Conservation (phyloP, 768 basidiomycete species). For the Cubamyces lactineus region DNA sequence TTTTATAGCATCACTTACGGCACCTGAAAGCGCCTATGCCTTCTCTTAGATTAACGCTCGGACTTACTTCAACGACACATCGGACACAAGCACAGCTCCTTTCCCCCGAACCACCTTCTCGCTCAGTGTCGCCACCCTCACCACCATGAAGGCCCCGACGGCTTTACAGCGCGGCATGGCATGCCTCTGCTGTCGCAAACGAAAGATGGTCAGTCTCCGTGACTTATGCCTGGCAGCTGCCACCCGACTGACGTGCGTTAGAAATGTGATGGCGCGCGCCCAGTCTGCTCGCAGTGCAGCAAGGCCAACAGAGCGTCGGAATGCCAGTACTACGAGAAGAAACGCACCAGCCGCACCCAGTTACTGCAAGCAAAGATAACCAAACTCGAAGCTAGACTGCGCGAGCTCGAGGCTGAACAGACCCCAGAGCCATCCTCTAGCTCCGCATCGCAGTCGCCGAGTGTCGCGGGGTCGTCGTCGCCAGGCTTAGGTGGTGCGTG, state of each 20-base stretch:
- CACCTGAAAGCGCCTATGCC: conserved; percentile 9
- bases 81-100: conserved; percentile 1
- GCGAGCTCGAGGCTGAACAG: conserved; percentile 52
- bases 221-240: background rate
- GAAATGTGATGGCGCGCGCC: conserved; percentile 66
- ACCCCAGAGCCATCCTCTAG: conserved; percentile 29
- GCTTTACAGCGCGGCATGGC: conserved; percentile 44
- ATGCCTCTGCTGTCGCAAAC: conserved; percentile 44
- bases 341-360: conserved; percentile 61
- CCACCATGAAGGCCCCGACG: conserved; percentile 35
- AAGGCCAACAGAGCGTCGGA: conserved; percentile 54
- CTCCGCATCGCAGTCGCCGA: conserved; percentile 30
- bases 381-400: conserved; percentile 54
- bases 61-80: conserved; percentile 17
- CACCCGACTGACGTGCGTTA: conserved; percentile 30
- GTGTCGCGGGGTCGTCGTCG: conserved; percentile 23
- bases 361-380: conserved; percentile 58
- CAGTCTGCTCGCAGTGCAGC: conserved; percentile 57
- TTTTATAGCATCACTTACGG: conserved; percentile 15
- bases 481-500: conserved; percentile 15
- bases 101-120: conserved; percentile 13
- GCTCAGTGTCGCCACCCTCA: conserved; percentile 24
- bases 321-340: conserved; percentile 64
- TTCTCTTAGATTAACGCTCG: conserved; percentile 26
- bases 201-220: conserved; percentile 39